phyloP scores from a whole-genome alignment of 352 stramenopile genomes.

The Phytophthora nicotianae region DNA sequence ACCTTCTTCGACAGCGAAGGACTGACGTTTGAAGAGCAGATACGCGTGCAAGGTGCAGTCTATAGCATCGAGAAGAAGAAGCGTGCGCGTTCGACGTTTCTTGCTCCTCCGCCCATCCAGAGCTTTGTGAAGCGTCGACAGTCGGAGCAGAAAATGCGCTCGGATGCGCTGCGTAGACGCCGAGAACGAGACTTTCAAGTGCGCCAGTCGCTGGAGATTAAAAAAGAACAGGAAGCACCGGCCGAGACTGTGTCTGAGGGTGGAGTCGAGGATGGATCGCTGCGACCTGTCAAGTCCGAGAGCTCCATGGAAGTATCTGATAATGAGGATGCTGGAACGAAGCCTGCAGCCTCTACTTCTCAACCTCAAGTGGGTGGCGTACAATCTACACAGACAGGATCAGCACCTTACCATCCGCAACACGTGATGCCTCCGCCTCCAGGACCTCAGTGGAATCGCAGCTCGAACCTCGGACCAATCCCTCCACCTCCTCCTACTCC shows the following conservation, averaged over 20 bases:
- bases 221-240: conserved; percentile 34
- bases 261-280: conserved; percentile 20
- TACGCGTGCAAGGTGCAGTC: conserved; percentile 69
- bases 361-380: conserved; percentile 1
- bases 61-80: conserved; percentile 73
- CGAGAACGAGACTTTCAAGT: conserved; percentile 80
- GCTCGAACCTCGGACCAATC: conserved; percentile 10
- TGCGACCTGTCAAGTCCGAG: conserved; percentile 43
- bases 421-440: conserved; percentile 8
- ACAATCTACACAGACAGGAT: not conserved
- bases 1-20: conserved; percentile 75
- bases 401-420: conserved; percentile 16
- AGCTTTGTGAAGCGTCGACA: conserved; percentile 81
- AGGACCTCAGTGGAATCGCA: conserved; percentile 26
- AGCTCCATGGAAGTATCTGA: conserved; percentile 80
- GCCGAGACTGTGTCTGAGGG: conserved; percentile 22
- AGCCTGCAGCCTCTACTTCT: conserved; percentile 1
- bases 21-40: conserved; percentile 50
- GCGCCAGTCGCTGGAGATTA: conserved; percentile 60
- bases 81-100: conserved; percentile 40
- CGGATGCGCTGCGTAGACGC: conserved; percentile 71
- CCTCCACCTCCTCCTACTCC: conserved; percentile 24
- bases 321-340: conserved; percentile 36
- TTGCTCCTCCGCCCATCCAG: conserved; percentile 79
- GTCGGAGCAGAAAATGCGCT: conserved; percentile 79